phyloP scores from a whole-genome alignment of 208 protist species.

The Herpetomonas tarakana region DNA sequence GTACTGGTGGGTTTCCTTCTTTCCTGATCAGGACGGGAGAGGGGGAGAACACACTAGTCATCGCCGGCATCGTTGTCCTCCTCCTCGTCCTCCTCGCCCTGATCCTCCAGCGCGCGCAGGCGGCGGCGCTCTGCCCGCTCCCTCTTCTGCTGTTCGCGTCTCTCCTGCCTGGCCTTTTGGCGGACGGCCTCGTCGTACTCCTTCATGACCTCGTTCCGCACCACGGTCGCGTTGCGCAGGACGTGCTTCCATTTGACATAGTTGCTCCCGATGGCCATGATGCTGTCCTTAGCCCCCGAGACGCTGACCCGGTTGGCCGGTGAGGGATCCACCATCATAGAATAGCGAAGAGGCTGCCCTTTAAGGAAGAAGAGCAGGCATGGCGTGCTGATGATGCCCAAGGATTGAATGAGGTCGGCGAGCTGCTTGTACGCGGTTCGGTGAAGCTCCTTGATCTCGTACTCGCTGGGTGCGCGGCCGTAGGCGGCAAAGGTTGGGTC shows the following conservation, averaged over 20 bases:
- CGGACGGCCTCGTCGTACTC: constrained; percentile 58
- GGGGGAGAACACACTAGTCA: no score
- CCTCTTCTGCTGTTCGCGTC: constrained; percentile 35
- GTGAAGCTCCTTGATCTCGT: constrained; percentile 53
- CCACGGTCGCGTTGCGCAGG: constrained; percentile 67
- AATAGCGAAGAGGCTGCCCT: constrained; percentile 58
- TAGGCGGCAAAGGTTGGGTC: constrained; percentile 53
- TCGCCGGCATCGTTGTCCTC: no score
- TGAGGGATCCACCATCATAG: constrained; percentile 15
- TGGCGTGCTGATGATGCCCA: constrained; percentile 71
- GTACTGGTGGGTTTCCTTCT: no score
- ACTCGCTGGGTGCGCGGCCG: constrained; percentile 39
- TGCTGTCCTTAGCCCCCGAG: constrained; percentile 24
- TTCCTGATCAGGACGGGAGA: no score
- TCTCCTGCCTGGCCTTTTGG: constrained; percentile 31
- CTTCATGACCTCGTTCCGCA: constrained; percentile 70
- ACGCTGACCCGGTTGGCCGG: constrained; percentile 10
- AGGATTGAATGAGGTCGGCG: constrained; percentile 46
- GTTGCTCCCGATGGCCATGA: constrained; percentile 59
- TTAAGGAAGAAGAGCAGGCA: constrained; percentile 74
- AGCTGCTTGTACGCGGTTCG: constrained; percentile 58
- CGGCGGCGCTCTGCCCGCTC: constrained; percentile 35
- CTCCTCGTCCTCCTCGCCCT: constrained; percentile 62
- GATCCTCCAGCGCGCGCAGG: constrained; percentile 27
- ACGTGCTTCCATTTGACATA: constrained; percentile 63